A percentile compares a stretch with the other conserved stretches of the same genome.
phyloP scores from a whole-genome alignment of 225 moss, liverwort and hornwort genomes.

The Polytrichum commune region DNA sequence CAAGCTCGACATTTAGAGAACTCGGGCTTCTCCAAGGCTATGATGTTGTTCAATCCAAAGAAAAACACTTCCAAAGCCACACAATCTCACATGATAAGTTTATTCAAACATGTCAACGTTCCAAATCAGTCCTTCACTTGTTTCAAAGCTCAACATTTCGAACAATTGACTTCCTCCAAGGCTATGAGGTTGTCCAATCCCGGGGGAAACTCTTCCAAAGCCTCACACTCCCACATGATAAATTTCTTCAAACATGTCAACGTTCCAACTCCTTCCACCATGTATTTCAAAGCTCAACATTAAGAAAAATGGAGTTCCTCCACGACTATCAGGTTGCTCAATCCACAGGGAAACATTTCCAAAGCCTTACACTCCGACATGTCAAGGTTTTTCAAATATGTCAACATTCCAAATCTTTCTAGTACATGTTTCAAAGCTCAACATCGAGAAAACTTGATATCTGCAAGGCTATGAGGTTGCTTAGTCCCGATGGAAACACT shows the following conservation, averaged over 20 bases:
- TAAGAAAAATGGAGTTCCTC: accelerated
- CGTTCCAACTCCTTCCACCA: neutral
- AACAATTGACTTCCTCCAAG: neutral
- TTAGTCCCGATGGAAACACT: neutral
- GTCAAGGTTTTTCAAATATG: neutral
- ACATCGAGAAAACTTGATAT: neutral
- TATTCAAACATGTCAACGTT: neutral
- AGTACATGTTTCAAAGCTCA: neutral
- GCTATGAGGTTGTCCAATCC: neutral
- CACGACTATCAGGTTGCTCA: neutral
- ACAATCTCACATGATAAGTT: neutral
- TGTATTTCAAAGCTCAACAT: neutral
- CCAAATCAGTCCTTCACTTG: neutral
- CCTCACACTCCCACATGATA: neutral
- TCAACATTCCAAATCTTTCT: neutral
- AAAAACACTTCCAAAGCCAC: neutral
- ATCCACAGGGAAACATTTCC: neutral
- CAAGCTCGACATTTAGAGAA: neutral
- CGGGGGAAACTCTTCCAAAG: neutral
- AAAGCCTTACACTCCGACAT: neutral
- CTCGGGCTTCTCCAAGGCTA: neutral
- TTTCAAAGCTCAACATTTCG: neutral
- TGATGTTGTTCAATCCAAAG: neutral
- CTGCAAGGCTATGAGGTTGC: neutral
- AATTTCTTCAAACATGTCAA: neutral